Evolutionary conservation across 169 alveolate genomes (phyloP).

Genomic region (Eimeria necatrix): DNA sequence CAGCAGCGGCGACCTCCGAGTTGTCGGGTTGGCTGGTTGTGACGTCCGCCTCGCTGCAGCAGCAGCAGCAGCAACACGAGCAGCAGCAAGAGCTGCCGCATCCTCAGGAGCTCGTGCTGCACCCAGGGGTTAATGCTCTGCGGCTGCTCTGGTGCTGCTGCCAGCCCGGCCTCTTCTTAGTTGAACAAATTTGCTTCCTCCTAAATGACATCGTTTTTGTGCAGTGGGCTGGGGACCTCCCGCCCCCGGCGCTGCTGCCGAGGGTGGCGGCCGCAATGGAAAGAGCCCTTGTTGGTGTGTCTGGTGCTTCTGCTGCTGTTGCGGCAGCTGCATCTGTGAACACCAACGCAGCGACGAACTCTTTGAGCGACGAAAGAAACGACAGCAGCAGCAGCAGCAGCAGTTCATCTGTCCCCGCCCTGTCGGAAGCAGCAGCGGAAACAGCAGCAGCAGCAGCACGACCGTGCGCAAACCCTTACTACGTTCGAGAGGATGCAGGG

Average conservation of each 20-base stretch:
- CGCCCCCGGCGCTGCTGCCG: constrained; percentile 69
- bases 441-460: background rate
- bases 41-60: constrained; percentile 1
- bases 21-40: constrained; percentile 28
- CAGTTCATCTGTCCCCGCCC: background rate
- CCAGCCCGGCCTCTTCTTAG: constrained; percentile 38
- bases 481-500: constrained; percentile 12
- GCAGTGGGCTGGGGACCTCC: constrained; percentile 78
- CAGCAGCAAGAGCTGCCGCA: constrained; percentile 24
- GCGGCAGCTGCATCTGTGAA: background rate
- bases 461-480: background rate
- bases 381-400: constrained; percentile 37
- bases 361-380: background rate
- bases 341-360: background rate
- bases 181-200: constrained; percentile 65
- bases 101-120: background rate
- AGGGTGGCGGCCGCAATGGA: constrained; percentile 60
- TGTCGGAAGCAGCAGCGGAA: background rate
- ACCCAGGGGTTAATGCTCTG: constrained; percentile 49
- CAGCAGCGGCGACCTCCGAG: background rate
- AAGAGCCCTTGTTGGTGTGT: constrained; percentile 3
- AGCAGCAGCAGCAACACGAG: constrained; percentile 39
- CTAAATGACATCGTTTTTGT: constrained; percentile 33
- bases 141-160: constrained; percentile 70
- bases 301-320: background rate